These are phyloP conservation scores for Sclerotinia subarctica DNA, from an alignment of 2,329 filamentous ascomycete species.

Conservation along the genomic window DNA sequence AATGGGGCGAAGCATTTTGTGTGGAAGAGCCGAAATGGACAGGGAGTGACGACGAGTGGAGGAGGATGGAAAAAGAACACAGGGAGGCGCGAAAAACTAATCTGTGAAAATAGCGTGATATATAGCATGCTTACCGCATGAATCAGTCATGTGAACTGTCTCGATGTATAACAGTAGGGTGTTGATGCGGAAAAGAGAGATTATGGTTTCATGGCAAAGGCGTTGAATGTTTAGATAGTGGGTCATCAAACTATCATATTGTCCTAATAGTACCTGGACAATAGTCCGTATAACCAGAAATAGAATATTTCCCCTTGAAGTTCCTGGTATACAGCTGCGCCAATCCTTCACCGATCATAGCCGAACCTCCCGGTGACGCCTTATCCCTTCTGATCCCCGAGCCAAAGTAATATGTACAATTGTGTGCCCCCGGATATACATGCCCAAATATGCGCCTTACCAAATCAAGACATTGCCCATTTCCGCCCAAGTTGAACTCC, in stretches of 20 bases:
- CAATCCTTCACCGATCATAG: not conserved
- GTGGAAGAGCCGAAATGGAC: constrained; percentile 7
- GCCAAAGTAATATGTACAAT: constrained; percentile 2
- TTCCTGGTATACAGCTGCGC: not conserved
- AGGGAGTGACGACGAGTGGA: constrained; percentile 30
- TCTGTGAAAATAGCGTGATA: not conserved
- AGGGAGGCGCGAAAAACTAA: not conserved
- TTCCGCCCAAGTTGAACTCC: not conserved
- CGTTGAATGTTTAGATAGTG: not conserved
- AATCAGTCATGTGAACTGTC: not conserved
- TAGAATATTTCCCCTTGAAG: not conserved
- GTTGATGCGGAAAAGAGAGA: not conserved
- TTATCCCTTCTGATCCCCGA: constrained; percentile 3
- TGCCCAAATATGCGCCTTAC: constrained; percentile 8
- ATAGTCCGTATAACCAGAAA: not conserved
- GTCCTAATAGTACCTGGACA: not conserved
- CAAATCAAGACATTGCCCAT: not conserved
- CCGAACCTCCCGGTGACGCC: not conserved
- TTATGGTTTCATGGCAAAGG: not conserved
- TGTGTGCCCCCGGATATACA: not conserved
- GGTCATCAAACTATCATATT: not conserved
- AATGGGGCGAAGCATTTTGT: constrained; percentile 40
- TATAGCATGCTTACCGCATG: not conserved
- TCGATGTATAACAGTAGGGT: not conserved
- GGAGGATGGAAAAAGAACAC: constrained; percentile 27